Percentiles rank a stretch among this genome's conserved stretches.
phyloP scores from a whole-genome alignment of 768 basidiomycete species.

The Kwoniella newhampshirensis region DNA sequence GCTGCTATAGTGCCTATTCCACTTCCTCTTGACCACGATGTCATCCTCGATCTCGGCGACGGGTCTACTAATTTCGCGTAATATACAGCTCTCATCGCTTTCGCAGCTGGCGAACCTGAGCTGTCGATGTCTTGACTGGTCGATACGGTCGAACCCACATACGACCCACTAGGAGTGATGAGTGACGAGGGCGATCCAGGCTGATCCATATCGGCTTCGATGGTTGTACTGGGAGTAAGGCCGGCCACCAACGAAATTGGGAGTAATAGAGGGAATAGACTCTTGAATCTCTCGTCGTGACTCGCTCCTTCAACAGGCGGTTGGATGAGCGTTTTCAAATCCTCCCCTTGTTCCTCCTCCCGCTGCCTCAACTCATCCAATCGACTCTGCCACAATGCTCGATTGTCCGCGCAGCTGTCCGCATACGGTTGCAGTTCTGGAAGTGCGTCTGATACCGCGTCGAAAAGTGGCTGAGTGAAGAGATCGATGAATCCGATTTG shows the following conservation, averaged over 20 bases:
- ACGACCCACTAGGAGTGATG: not conserved
- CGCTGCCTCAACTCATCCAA: constrained; percentile 45
- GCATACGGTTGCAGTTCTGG: constrained; percentile 76
- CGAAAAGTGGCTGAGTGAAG: constrained; percentile 81
- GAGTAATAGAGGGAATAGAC: constrained; percentile 63
- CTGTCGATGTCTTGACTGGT: not conserved
- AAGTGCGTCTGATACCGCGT: constrained; percentile 68
- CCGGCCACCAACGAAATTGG: constrained; percentile 55
- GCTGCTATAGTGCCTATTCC: too few relatives aligned
- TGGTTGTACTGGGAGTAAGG: not conserved
- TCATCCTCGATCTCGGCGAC: constrained; percentile 9
- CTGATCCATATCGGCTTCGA: too few relatives aligned
- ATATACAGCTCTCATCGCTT: constrained; percentile 42
- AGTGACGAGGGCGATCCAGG: not conserved
- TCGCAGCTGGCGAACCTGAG: constrained; percentile 23
- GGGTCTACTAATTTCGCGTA: constrained; percentile 32
- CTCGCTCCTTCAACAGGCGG: constrained; percentile 48
- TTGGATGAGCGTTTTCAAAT: constrained; percentile 24
- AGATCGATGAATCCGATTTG: constrained; percentile 86
- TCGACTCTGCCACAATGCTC: constrained; percentile 67
- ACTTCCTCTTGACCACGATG: constrained; percentile 7
- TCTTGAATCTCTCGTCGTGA: constrained; percentile 57
- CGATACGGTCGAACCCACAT: not conserved
- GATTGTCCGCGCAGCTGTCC: constrained; percentile 67
- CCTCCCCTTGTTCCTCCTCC: constrained; percentile 29